Evolutionary conservation across 768 basidiomycete genomes (phyloP), one percentile per base, ranked within the genome.

Genomic region (Pleurotus cornucopiae): DNA sequence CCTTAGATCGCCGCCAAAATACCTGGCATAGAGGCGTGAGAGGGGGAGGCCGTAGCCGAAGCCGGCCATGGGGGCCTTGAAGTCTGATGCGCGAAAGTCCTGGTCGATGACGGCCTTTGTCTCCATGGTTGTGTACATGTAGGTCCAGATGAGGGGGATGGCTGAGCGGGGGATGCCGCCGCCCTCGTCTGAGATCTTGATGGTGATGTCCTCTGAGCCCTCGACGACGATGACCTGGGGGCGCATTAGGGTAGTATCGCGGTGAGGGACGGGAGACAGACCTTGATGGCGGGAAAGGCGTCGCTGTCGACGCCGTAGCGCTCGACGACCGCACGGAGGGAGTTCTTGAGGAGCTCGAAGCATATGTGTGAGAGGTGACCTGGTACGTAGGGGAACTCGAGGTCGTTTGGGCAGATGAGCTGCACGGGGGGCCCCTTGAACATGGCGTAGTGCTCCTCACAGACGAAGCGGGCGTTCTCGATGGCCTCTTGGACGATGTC

Each of bases 401-500:
- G 83, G 64, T 90, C 73, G 52, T 81, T 75, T 0, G 94, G 93
- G 71, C 97, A 98, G 63, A 98, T 92, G 59, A 99, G 89, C 64
- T 98, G 92, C 13, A 99, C 94, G 2, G 93, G 92, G 0, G 97
- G 97, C 1, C 91, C 93, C 63, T 88, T 89, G 83, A 98, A 96
- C 79, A 99, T 88, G 1, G 89, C 91, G 64, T 91, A 90, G 72
- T 98, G 94, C 65, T 98, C 95, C 72, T 97, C 95, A 73, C 95
- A 97, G 21, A 91, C 89, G 66, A 86, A 91, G 14, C 89, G 85
- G 5, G 97, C 94, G 69, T 99, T 98, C 70, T 99, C 96, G 63
- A 98, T 98, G 0, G 96, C 91, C 76, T 99, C 97, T 65, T 92
- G 89, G n/a, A 96, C 88, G 60, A 98, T 97, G 66, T 98, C 94